A percentile compares a stretch with the other conserved stretches of the same genome.
phyloP scores from a whole-genome alignment of 805 yeast species.

The Yarrowia sp. region DNA sequence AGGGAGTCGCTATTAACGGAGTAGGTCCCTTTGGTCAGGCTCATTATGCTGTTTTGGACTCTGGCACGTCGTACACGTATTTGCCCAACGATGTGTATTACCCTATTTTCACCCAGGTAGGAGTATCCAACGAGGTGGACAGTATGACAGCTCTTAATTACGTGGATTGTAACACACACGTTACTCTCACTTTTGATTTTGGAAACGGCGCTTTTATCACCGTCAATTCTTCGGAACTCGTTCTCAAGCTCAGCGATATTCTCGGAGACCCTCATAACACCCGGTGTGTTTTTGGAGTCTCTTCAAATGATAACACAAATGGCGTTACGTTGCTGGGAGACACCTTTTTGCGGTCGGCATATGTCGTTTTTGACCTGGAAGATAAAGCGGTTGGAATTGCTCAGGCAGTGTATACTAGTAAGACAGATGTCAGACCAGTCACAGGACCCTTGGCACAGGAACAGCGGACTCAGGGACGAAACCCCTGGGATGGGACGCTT shows the following conservation, averaged over 20 bases:
- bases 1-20: slow-evolving; percentile 26
- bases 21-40: not conserved
- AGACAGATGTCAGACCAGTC: slow-evolving; percentile 5
- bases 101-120: not conserved
- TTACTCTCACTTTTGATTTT: slow-evolving; percentile 28
- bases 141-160: slow-evolving; percentile 23
- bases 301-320: slow-evolving; percentile 35
- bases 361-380: slow-evolving; percentile 64
- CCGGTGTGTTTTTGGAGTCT: slow-evolving; percentile 33
- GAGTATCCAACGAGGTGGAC: not conserved
- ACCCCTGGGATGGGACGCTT: no score
- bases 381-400: slow-evolving; percentile 55
- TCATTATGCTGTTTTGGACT: slow-evolving; percentile 44
- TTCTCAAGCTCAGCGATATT: slow-evolving; percentile 1
- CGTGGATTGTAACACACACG: slow-evolving; percentile 12
- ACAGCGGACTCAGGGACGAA: not conserved
- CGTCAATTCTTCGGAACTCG: not conserved
- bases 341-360: slow-evolving; percentile 59
- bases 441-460: not conserved
- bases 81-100: slow-evolving; percentile 39
- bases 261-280: not conserved
- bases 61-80: slow-evolving; percentile 53
- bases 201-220: not conserved
- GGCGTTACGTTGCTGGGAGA: slow-evolving; percentile 46
- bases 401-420: slow-evolving; percentile 38